Conservation (phyloP, 371 early-diverging fungal species). For the Homolaphlyctis polyrhiza region DNA sequence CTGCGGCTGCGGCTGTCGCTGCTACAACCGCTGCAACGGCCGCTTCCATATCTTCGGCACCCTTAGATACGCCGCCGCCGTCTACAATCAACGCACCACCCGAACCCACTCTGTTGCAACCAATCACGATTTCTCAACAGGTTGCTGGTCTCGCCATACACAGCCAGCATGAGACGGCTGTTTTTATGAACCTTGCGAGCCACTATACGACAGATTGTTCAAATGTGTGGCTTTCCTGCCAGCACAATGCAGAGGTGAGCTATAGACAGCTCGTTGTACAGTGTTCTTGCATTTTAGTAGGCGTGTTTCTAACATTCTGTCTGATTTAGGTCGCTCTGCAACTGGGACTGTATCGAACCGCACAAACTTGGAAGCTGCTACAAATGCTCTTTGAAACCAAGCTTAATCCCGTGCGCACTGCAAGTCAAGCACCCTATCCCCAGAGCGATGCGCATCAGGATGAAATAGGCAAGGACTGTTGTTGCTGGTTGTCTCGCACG, state of each 20-base stretch:
- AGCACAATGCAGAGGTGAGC: slow-evolving; percentile 62
- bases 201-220: slow-evolving; percentile 47
- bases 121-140: background rate
- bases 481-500: no score
- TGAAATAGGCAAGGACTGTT: no score
- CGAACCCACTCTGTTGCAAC: background rate
- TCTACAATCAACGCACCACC: no score
- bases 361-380: slow-evolving; percentile 79
- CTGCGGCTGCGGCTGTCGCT: no score
- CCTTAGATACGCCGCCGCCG: background rate
- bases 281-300: background rate
- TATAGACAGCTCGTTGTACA: slow-evolving; percentile 1
- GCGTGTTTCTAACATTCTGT: background rate
- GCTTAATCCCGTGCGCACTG: no score
- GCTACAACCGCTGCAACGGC: no score
- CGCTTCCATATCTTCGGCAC: no score
- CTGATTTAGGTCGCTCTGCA: slow-evolving; percentile 52
- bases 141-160: background rate
- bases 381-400: slow-evolving; percentile 49
- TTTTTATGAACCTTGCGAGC: slow-evolving; percentile 64
- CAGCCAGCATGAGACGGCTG: background rate
- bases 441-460: no score
- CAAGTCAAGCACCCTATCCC: no score
- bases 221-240: slow-evolving; percentile 53
- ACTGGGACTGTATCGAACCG: slow-evolving; percentile 58